These are phyloP conservation scores for Solanum okadae DNA, from an alignment of 257 asterid species.

Conservation along the genomic window DNA sequence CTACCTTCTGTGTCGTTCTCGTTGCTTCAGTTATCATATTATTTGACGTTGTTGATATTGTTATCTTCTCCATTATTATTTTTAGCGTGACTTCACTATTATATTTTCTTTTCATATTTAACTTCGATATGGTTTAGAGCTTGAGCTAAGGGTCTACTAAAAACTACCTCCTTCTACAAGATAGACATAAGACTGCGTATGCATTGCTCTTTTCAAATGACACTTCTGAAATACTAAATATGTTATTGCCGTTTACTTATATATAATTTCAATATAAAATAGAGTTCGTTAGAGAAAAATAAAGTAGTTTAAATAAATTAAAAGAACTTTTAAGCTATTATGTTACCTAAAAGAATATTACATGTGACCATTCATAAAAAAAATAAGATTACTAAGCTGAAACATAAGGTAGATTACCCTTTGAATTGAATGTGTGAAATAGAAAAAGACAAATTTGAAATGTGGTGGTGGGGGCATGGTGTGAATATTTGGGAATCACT, in stretches of 20 bases:
- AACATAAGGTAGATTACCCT: not conserved
- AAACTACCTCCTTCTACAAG: too few relatives aligned
- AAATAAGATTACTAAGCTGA: not conserved
- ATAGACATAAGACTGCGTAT: too few relatives aligned
- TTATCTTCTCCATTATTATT: not conserved
- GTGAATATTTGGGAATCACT: conserved; percentile 9
- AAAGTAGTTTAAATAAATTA: not conserved
- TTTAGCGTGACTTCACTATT: not conserved
- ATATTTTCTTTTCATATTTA: not conserved
- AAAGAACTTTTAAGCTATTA: not conserved
- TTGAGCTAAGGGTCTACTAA: too few relatives aligned
- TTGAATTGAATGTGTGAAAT: not conserved
- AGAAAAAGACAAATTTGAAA: not conserved
- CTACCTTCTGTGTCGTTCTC: not conserved
- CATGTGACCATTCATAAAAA: not conserved
- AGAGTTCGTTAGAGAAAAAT: not conserved
- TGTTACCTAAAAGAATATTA: not conserved
- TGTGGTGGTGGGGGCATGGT: conserved; percentile 10
- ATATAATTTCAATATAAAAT: not conserved
- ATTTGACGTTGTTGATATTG: not conserved
- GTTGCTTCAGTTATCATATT: not conserved
- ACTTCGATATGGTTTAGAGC: not conserved
- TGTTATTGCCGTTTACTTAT: too few relatives aligned
- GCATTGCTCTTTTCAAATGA: too few relatives aligned
- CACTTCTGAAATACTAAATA: too few relatives aligned